Percentiles rank a stretch among this genome's conserved stretches.
These are phyloP conservation scores for Grosmannia penicillata DNA, from an alignment of 2,329 filamentous ascomycete species.

Conservation along the genomic window DNA sequence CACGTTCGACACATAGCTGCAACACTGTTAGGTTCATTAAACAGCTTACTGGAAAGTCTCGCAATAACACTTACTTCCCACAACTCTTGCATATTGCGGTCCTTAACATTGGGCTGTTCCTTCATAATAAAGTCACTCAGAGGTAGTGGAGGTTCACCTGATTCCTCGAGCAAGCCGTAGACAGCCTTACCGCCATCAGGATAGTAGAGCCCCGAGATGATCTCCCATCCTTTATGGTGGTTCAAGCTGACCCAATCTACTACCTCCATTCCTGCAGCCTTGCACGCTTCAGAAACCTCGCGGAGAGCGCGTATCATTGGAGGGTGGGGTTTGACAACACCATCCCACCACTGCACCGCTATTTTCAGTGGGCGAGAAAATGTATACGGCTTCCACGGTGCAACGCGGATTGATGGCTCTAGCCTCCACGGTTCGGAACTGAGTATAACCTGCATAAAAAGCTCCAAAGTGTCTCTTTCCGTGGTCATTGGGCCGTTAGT, in stretches of 20 bases:
- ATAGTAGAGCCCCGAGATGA: slow-evolving; percentile 27
- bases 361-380: slow-evolving; percentile 13
- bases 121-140: slow-evolving; percentile 25
- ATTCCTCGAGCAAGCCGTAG: slow-evolving; percentile 25
- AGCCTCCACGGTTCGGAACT: slow-evolving; percentile 45
- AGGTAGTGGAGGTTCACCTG: slow-evolving; percentile 26
- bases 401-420: slow-evolving; percentile 49
- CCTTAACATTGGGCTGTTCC: slow-evolving; percentile 16
- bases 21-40: not conserved
- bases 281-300: slow-evolving; percentile 21
- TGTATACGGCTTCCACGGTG: slow-evolving; percentile 37
- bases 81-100: slow-evolving; percentile 24
- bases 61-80: slow-evolving; percentile 16
- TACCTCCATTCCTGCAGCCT: slow-evolving; percentile 5
- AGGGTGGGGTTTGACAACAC: slow-evolving; percentile 34
- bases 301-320: slow-evolving; percentile 40
- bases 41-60: not conserved
- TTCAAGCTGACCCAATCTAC: slow-evolving; percentile 9
- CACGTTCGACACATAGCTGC: slow-evolving; percentile 8
- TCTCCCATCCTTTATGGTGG: slow-evolving; percentile 10
- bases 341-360: slow-evolving; percentile 10
- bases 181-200: slow-evolving; percentile 32
- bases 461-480: slow-evolving; percentile 20
- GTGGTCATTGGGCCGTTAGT: not conserved
- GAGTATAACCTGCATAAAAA: slow-evolving; percentile 39